Evolutionary conservation across 2,329 filamentous ascomycete species (phyloP), one percentile per base, ranked within the genome.

Genomic region (Verticillium zaregamsianum): DNA sequence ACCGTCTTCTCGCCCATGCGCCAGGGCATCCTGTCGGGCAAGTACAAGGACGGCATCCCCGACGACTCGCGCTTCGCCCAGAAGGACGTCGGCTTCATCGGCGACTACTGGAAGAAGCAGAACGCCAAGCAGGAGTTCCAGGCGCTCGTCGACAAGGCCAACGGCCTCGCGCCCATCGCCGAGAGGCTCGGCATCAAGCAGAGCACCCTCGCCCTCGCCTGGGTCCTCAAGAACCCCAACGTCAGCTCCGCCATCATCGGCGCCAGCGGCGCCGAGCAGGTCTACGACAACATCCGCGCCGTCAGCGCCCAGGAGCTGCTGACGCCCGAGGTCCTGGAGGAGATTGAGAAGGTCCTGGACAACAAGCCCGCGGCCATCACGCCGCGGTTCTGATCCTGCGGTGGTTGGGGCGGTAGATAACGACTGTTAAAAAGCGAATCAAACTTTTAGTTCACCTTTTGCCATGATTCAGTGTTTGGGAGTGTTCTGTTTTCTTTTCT

Each of bases 1-100:
- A 90, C 87, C 14, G 82, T 84, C 62, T 90, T 83, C 74, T 86
- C 82, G 3, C 88, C 87, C 2, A 74, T 90, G 68, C 71, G 71
- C 55, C 70, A 74, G 58, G 87, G 87, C 23, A 79, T 90, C 63
- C 75, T 90, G 64, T 86, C 86, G 0, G 88, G 87, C 56, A 90
- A 90, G 73, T 90, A 90, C 75, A 87, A 85, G 71, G 76, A 87
- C 66, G 85, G 84, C 32, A 83, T 88, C 49, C 86, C 86, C 5
- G 75, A 81, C 4, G 82, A 82, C 64, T 86, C 83, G n/a, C 79
- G 88, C 32, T 78, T 88, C 62, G 81, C 81, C 14, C 79, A 81
- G 67, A 80, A 80, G 52, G 77, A 55, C 25, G 80, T 88, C 63
- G 78, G 82, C 59, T 88, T 82, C 70, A 79, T 88, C 67, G 73